Base-by-base conservation (phyloP, 1,284 basidiomycete genomes). In the Abortiporus biennis region DNA sequence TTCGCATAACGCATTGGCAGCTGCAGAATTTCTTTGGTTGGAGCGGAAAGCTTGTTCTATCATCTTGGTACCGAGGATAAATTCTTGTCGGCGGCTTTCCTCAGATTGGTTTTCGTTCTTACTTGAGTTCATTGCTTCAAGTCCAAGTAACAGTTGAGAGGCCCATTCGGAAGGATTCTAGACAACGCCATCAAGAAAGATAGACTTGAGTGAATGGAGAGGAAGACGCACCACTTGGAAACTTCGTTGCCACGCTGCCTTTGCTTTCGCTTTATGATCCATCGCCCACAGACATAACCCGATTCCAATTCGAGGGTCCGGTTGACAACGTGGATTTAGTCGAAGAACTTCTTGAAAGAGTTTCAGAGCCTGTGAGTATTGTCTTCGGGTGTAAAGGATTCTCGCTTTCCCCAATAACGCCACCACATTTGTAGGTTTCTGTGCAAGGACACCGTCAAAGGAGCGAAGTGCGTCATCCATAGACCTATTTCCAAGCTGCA, bases 271-370 rank as follows among this genome's bases (percentile, higher is more conserved):
- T 46, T 81, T 82, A 54, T 93, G 80, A 42, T 86, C 86, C 63
- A 95, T 70, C 8, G 85, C 77, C 87, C 89, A 96, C 15, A 92
- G 72, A 62, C 93, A 95, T 6, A 96, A 67, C 6, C 94, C 94
- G 29, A 97, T 90, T 13, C 93, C 93, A 50, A 96, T 87, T 12
- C 93, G 76, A 22, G 93, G 93, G 60, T 97, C 93, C 0, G 93
- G 94, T 17, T 74, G 66, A 62, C 86, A 88, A 11, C 74, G 64
- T 0, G 93, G 92, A 40, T 80, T 81, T 34, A 89, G 72, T 33
- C 74, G 68, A 12, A 97, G 72, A 11, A 93, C 81, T 43, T 82
- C 78, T 59, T 95, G 93, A 61, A 95, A 96, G 2, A 82, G 60
- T 50, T 83, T 80, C 15, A 96, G 72, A 1, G 93, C 82, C 37